phyloP scores from a whole-genome alignment of 345 rosid genomes.

The Euphorbia pulcherrima region DNA sequence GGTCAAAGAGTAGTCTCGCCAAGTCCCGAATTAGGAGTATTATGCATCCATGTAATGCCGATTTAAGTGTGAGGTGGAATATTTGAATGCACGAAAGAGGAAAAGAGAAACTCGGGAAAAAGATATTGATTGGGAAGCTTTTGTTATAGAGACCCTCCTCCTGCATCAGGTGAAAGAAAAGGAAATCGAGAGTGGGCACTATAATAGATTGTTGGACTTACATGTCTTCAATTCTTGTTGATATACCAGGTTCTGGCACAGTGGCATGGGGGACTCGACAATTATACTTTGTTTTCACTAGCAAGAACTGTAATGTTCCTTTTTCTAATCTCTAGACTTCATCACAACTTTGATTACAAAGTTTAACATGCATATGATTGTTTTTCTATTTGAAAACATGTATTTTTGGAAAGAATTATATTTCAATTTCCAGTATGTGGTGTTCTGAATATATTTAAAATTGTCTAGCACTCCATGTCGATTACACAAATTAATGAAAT shows the following conservation, averaged over 20 bases:
- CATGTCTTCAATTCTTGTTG: slow-evolving; percentile 58
- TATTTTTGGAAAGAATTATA: not conserved
- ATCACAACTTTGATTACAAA: too few species aligned
- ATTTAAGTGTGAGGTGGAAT: slow-evolving; percentile 16
- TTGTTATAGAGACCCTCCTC: slow-evolving; percentile 73
- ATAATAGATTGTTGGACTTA: slow-evolving; percentile 57
- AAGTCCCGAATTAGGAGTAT: slow-evolving; percentile 50
- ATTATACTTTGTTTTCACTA: not conserved
- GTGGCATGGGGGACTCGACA: not conserved
- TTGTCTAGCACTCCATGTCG: too few species aligned
- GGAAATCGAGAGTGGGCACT: slow-evolving; percentile 79
- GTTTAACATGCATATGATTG: too few species aligned
- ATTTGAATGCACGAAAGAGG: slow-evolving; percentile 27
- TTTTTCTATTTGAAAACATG: too few species aligned
- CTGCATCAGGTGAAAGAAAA: slow-evolving; percentile 65
- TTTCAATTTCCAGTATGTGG: too few species aligned
- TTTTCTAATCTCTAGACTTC: not conserved
- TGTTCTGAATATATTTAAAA: too few species aligned
- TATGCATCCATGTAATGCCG: slow-evolving; percentile 37
- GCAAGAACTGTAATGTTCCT: not conserved
- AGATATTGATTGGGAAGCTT: slow-evolving; percentile 79
- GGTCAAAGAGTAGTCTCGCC: slow-evolving; percentile 59
- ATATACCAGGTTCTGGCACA: slow-evolving; percentile 11
- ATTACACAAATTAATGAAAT: too few species aligned
- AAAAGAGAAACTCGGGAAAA: slow-evolving; percentile 37